phyloP scores from a whole-genome alignment of 306 rosid genomes.

The Citrullus colocynthis region DNA sequence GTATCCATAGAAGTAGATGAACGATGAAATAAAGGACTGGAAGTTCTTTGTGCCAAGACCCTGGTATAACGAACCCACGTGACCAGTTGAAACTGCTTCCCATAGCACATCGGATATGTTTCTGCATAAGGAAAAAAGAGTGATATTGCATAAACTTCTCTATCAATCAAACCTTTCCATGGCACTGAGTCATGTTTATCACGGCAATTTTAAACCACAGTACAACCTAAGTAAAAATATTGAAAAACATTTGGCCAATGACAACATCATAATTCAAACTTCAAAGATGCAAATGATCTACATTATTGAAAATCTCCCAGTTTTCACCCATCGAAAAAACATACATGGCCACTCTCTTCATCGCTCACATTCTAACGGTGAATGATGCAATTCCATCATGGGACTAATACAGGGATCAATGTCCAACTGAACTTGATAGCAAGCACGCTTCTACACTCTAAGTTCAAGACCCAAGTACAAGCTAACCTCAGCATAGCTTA shows the following conservation, averaged over 20 bases:
- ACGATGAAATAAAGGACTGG: slow-evolving; percentile 65
- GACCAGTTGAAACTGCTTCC: slow-evolving; percentile 79
- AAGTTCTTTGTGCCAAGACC: slow-evolving; percentile 90
- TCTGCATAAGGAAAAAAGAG: slow-evolving; percentile 36
- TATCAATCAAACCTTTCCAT: background rate
- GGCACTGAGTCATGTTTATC: background rate
- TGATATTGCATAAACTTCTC: background rate
- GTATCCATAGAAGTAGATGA: slow-evolving; percentile 91
- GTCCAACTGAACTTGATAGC: background rate
- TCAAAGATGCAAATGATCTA: background rate
- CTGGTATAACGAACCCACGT: slow-evolving; percentile 72
- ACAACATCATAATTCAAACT: background rate
- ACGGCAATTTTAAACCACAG: background rate
- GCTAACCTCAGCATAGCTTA: background rate
- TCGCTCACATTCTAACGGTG: background rate
- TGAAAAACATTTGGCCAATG: background rate
- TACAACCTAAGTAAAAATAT: background rate
- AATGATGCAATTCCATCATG: background rate
- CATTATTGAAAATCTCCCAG: background rate
- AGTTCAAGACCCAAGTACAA: background rate
- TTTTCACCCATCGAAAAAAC: background rate
- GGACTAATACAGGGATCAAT: background rate
- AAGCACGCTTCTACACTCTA: background rate
- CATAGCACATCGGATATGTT: slow-evolving; percentile 79
- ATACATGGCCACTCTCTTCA: background rate